Percentiles rank a stretch among this genome's conserved stretches.
These are phyloP conservation scores for Ceratobasidium sp. DNA, from an alignment of 1,284 basidiomycete genomes.

Conservation along the genomic window DNA sequence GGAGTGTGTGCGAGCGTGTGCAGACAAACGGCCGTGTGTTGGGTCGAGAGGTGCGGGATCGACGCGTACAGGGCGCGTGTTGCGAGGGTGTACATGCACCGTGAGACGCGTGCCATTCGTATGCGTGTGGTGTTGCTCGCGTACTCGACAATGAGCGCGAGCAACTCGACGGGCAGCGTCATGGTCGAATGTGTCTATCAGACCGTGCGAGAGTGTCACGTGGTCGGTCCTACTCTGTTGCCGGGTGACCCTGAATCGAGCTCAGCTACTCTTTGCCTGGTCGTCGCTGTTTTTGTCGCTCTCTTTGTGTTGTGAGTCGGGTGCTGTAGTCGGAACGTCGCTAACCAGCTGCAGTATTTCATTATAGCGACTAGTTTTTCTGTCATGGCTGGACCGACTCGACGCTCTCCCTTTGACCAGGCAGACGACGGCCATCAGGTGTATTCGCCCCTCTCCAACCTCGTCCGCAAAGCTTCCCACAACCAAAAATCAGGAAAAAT, in stretches of 20 bases:
- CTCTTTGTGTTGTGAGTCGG: no score
- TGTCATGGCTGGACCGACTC: neutral
- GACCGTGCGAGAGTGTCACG: no score
- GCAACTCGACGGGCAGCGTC: conserved; percentile 12
- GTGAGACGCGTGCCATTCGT: neutral
- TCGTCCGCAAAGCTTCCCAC: conserved; percentile 31
- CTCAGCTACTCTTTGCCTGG: no score
- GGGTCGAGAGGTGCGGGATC: neutral
- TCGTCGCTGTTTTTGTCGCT: no score
- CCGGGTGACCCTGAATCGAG: no score
- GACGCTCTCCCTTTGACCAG: conserved; percentile 25
- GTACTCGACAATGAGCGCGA: neutral
- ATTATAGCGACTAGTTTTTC: no score
- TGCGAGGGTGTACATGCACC: neutral
- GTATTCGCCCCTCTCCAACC: conserved; percentile 23
- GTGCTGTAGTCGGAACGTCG: no score
- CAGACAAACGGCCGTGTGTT: conserved; percentile 8
- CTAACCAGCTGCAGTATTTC: no score
- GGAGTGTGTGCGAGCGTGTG: neutral
- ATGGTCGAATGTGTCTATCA: neutral
- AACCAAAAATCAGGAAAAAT: conserved; percentile 13
- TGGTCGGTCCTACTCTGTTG: no score
- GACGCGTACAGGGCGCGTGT: conserved; percentile 6
- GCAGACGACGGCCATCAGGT: conserved; percentile 17
- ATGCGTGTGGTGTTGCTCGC: neutral